Conservation (phyloP, 345 rosid genomes). For the Leavenworthia alabamica region DNA sequence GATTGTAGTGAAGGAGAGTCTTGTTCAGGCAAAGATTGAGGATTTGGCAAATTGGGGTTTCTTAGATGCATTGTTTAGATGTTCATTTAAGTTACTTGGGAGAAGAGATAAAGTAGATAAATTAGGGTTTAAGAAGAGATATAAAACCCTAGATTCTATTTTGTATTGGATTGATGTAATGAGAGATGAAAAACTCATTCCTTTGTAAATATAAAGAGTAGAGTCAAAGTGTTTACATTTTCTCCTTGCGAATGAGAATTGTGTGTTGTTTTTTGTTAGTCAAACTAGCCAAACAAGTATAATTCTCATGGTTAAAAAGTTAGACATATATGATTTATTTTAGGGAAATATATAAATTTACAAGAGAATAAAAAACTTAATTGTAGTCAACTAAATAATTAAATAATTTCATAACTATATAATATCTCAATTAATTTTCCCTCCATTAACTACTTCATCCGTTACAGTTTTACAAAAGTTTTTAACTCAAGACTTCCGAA, state of each 20-base stretch:
- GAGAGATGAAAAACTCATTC: conserved; percentile 62
- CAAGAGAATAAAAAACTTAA: no score
- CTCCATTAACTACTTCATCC: conserved; percentile 12
- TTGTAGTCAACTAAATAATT: conserved; percentile 21
- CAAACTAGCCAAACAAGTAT: no score
- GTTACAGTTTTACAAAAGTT: conserved; percentile 11
- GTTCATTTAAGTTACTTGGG: conserved; percentile 64
- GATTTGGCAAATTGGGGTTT: conserved; percentile 84
- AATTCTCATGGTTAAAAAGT: no score
- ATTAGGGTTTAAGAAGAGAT: conserved; percentile 58
- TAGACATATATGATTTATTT: no score
- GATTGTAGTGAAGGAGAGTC: conserved; percentile 47
- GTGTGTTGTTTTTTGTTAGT: no score
- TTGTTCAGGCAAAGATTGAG: conserved; percentile 47
- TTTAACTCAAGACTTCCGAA: not conserved
- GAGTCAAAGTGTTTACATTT: no score
- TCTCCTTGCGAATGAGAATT: no score
- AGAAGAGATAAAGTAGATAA: conserved; percentile 52
- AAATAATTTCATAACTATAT: not conserved
- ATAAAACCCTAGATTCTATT: conserved; percentile 52
- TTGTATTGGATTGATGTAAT: conserved; percentile 69
- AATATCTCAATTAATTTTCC: conserved; percentile 9
- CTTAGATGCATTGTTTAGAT: conserved; percentile 65
- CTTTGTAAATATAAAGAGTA: conserved; percentile 32
- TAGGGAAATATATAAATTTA: no score